Base-by-base conservation (phyloP, 495 filamentous ascomycete genomes). In the Penicillium mononematosum region DNA sequence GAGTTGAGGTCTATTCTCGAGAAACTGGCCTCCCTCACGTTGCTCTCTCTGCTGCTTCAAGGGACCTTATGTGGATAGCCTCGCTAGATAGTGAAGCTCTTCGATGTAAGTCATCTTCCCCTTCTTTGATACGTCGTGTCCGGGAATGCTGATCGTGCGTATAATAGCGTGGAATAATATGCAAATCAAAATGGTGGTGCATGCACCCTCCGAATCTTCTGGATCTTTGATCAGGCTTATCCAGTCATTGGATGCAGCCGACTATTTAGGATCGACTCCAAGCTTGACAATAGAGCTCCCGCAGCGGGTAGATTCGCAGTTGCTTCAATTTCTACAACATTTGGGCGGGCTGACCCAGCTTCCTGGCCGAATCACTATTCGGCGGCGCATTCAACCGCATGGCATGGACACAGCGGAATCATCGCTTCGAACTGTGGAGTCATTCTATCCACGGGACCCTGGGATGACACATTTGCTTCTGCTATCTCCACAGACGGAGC, bases 241-340 rank as follows among this genome's bases (percentile, higher is more conserved):
- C 1, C 80, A 81, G 52, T 92, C 90, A 19, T 75, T 96, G 17
- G 74, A 83, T 60, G 75, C 75, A 8, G 89, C 90, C 1, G 90
- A 96, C 58, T 92, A 88, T 66, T 81, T 85, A 54, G 83, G 84
- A 4, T 76, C 82, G 11, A 65, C 76, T 7, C 91, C 91, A 2
- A 81, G 85, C 65, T 69, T 96, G 19, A 92, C 89, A 12, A 83
- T 96, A 53, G 91, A 96, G 62, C 82, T 96, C 22, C 88, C 91
- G 6, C 72, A 80, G 52, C 70, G 79, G 32, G 74, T 90, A 8
- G 89, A 93, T 55, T 60, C 67, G 38, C 78, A 81, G 6, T 84
- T 86, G 20, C 76, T 79, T 52, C 66, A 67, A 6, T 91, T 84
- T 62, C 66, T 92, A 14, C 77, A 83, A 46, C 68, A 66, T 4